Conservation (phyloP, 257 asterid species). For the Salvia miltiorrhiza region DNA sequence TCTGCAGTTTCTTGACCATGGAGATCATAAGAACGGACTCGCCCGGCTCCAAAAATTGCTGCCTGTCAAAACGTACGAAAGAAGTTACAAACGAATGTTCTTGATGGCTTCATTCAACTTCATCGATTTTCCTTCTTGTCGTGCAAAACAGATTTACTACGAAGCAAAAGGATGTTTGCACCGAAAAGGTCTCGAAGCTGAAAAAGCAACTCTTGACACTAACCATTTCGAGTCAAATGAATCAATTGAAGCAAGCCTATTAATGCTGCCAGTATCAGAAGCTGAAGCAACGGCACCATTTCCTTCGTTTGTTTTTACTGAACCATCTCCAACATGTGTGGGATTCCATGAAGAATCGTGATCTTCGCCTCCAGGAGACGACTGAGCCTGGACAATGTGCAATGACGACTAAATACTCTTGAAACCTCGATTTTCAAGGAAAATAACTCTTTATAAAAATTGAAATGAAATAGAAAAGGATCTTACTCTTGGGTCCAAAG, state of each 20-base stretch:
- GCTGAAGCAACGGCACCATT: conserved; percentile 43
- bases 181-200: not conserved
- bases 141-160: not conserved
- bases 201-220: not conserved
- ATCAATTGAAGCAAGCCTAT: conserved; percentile 95
- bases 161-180: not conserved
- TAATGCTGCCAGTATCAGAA: conserved; percentile 72
- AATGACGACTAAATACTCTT: conserved; percentile 1
- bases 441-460: not conserved
- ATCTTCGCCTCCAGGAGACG: conserved; percentile 50
- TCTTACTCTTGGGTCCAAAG: conserved; percentile 69
- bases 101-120: too few relatives aligned
- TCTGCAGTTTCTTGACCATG: conserved; percentile 88
- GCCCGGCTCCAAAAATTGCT: conserved; percentile 96
- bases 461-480: not conserved
- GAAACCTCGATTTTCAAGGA: not conserved
- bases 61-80: conserved; percentile 45
- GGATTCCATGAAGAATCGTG: conserved; percentile 86
- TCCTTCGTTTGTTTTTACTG: conserved; percentile 47
- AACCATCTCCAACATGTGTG: conserved; percentile 68
- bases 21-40: conserved; percentile 97
- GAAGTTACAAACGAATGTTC: not conserved
- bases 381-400: conserved; percentile 34
- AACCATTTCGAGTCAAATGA: conserved; percentile 99
- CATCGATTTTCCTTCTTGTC: too few relatives aligned